These are phyloP conservation scores for Salicornia ramosissima DNA, from an alignment of 148 eudicot species.

Conservation along the genomic window DNA sequence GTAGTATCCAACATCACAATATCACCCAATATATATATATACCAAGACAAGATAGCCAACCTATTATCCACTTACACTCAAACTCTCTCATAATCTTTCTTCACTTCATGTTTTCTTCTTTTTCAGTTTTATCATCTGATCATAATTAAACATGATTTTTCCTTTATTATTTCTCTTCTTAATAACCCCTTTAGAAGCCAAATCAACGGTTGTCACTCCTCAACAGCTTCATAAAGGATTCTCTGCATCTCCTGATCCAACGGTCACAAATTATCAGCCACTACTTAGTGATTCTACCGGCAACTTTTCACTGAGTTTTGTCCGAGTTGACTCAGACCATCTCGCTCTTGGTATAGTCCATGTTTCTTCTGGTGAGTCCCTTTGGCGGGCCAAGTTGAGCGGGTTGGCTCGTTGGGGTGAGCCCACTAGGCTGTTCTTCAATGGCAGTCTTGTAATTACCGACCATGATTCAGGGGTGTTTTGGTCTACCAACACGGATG, in stretches of 20 bases:
- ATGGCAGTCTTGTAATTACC: conserved; percentile 75
- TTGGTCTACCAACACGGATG: conserved; percentile 71
- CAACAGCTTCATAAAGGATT: conserved; percentile 53
- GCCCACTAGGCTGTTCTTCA: conserved; percentile 43
- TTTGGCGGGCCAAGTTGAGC: conserved; percentile 52
- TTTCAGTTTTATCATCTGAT: conserved; percentile 1
- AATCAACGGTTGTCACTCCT: conserved; percentile 18
- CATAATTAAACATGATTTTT: background rate
- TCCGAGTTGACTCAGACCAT: conserved; percentile 48
- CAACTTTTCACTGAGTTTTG: conserved; percentile 72
- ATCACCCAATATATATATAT: background rate
- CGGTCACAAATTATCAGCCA: conserved; percentile 43
- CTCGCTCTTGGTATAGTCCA: conserved; percentile 70
- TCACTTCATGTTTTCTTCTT: background rate
- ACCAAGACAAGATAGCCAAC: too few relatives aligned
- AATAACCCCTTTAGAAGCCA: background rate
- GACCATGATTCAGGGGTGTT: conserved; percentile 51
- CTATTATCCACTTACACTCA: too few relatives aligned
- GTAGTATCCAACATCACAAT: conserved; percentile 4
- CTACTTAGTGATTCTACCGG: conserved; percentile 55
- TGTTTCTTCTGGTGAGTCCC: conserved; percentile 49
- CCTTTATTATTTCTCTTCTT: background rate
- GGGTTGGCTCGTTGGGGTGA: conserved; percentile 46
- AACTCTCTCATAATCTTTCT: background rate
- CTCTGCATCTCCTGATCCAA: conserved; percentile 49